These are phyloP conservation scores for Zopfia rhizophila DNA, from an alignment of 2,329 filamentous ascomycete genomes.

Conservation along the genomic window DNA sequence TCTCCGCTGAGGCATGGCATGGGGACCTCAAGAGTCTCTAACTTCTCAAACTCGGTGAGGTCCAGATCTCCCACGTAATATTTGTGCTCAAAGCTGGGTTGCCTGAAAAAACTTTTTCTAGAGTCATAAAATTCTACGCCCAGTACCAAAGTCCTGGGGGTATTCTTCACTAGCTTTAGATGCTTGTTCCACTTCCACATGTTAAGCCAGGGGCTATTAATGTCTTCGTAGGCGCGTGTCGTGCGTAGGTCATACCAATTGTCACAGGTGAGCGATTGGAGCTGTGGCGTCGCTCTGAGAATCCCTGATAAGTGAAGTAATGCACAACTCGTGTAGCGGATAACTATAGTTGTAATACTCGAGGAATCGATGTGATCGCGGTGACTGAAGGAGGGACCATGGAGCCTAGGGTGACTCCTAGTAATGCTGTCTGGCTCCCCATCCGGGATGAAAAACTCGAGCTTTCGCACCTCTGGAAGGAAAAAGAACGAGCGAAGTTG, in stretches of 20 bases:
- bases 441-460: slow-evolving; percentile 27
- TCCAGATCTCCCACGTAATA: slow-evolving; percentile 34
- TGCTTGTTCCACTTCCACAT: slow-evolving; percentile 29
- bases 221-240: neutral
- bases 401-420: too few relatives aligned
- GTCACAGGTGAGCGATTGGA: slow-evolving; percentile 37
- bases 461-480: slow-evolving; percentile 21
- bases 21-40: slow-evolving; percentile 38
- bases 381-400: neutral
- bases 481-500: too few relatives aligned
- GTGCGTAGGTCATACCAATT: slow-evolving; percentile 29
- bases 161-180: slow-evolving; percentile 18
- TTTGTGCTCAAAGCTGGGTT: slow-evolving; percentile 29
- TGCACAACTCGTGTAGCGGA: slow-evolving; percentile 28
- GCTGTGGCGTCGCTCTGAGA: slow-evolving; percentile 27
- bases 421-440: slow-evolving; percentile 6
- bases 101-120: slow-evolving; percentile 27
- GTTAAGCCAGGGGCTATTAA: slow-evolving; percentile 18
- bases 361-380: slow-evolving; percentile 7
- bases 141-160: slow-evolving; percentile 31
- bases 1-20: slow-evolving; percentile 40
- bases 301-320: slow-evolving; percentile 14
- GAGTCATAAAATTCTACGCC: slow-evolving; percentile 35
- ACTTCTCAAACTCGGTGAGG: slow-evolving; percentile 27
- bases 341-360: slow-evolving; percentile 32